Evolutionary conservation across 2,329 filamentous ascomycete species (phyloP).

Genomic region (Xylariaceae sp.): DNA sequence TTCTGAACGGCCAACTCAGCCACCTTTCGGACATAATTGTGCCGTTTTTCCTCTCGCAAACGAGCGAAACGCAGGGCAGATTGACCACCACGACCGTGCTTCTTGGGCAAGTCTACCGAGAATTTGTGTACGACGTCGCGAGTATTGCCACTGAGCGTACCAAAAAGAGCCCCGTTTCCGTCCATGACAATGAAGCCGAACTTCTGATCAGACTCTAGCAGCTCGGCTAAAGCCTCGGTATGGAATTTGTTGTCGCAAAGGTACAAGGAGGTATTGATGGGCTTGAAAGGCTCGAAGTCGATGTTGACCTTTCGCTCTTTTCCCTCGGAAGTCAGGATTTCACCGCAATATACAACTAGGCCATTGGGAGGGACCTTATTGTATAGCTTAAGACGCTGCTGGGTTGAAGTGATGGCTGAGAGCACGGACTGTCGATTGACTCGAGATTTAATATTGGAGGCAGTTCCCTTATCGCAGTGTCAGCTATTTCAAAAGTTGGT

Average conservation of each 20-base stretch:
- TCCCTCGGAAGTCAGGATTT: conserved; percentile 98
- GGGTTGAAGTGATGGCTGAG: conserved; percentile 97
- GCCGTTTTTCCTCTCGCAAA: conserved; percentile 98
- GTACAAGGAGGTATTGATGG: conserved; percentile 98
- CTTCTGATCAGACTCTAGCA: conserved; percentile 97
- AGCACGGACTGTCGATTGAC: conserved; percentile 98
- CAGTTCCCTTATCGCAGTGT: conserved; percentile 66
- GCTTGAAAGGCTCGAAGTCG: conserved; percentile 99
- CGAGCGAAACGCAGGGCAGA: conserved; percentile 98
- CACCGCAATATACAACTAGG: conserved; percentile 97
- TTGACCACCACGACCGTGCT: conserved; percentile 99
- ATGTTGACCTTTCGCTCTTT: conserved; percentile 99
- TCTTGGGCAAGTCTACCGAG: conserved; percentile 97
- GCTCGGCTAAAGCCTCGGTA: conserved; percentile 92
- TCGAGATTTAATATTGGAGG: conserved; percentile 98
- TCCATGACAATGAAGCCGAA: conserved; percentile 99
- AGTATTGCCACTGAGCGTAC: conserved; percentile 94
- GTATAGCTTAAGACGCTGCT: conserved; percentile 98
- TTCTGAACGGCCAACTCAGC: conserved; percentile 97
- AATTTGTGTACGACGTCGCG: conserved; percentile 97
- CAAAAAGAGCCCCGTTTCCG: conserved; percentile 95
- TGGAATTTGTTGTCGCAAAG: conserved; percentile 99
- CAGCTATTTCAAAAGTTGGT: conserved; percentile 13
- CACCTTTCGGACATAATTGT: conserved; percentile 99
- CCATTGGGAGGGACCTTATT: conserved; percentile 98